Evolutionary conservation across 116 monocot genomes (phyloP), one percentile per base, ranked within the genome.

Genomic region (Trichopus zeylanicus): DNA sequence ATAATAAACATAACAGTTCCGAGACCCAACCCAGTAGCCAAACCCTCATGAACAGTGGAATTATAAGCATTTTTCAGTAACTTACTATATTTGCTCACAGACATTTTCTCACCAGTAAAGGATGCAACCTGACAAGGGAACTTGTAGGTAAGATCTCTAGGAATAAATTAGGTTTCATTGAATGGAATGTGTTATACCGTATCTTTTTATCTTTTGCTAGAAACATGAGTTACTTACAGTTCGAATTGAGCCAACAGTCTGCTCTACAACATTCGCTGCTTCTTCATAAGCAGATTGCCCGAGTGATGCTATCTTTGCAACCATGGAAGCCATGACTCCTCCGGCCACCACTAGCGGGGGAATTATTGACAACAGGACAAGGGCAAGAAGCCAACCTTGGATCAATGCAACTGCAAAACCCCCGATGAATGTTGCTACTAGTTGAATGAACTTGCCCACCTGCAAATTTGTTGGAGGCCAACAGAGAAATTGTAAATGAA

Each of bases 41-140:
- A 19, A 42, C 87, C 87, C 62, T 84, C 76, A 38, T 70, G 65
- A 28, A 81, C 60, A 46, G 66, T 68, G 18, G 84, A 51, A 9
- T 33, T 75, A 48, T 67, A 81, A n/a, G 84, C 75, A 23, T 21
- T 57, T 55, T 60, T 78, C 29, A 87, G 33, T 7, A 77, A 68
- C 39, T 74, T 66, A 23, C 28, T 57, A 47, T 92, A 92, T 62
- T 75, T 87, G 4, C 53, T 48, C 1, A 77, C 63, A 0, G 84
- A 75, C 19, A 46, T 58, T 20, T 65, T 81, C 59, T 87, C 83
- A 8, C 92, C 87, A 11, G 78, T 92, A 31, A 92, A 87, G 23
- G 92, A 83, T 51, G 78, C 75, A 47, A 91, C 91, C 86, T 91
- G 61, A 57, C 15, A 19, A 51, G 28, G 49, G 26, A 23, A 42